Evolutionary conservation across 78 protist species (phyloP), one percentile per base, ranked within the genome.

Genomic region (Ministeria vibrans): DNA sequence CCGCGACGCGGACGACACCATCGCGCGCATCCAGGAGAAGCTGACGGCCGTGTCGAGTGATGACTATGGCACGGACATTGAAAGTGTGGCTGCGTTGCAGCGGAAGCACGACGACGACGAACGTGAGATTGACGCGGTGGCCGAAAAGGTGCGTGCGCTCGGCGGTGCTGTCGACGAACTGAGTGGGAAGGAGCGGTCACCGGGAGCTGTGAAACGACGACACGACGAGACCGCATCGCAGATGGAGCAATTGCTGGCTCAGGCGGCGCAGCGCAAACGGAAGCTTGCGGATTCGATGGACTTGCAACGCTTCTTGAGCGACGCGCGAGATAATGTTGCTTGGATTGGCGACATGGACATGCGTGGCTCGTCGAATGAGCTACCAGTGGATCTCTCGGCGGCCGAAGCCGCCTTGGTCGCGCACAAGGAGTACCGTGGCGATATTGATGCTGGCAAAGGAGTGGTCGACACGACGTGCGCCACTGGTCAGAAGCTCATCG

Each of bases 1-100:
- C 42, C 76, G 76, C 59, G 76, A 70, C 36, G 76, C n/a, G 23
- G 76, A 36, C 76, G 76, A 70, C 25, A 9, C 25, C 32, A 3
- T n/a, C 62, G 6, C 45, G 25, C 76, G 76, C 76, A 34, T 70
- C 6, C 41, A 13, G 28, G 53, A 42, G 61, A 41, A 44, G 51
- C 30, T 27, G 22, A 11, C 44, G 25, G 38, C 25, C 6, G 62
- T 70, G 42, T 42, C 61, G 25, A 28, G 41, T 36, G 45, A 3
- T 28, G 76, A 41, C 76, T 4, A 23, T 9, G 76, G 76, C 51
- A 42, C 2, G 23, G 76, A 70, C 59, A 11, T 70, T 23, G 76
- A 23, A 36, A 28, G 36, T 3, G 76, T 41, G 42, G 61, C 41
- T 5, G 76, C 53, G 41, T 39, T 44, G 61, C 51, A 70, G 76